Conservation (phyloP, 306 rosid species). For the Elaeagnus macrophylla region DNA sequence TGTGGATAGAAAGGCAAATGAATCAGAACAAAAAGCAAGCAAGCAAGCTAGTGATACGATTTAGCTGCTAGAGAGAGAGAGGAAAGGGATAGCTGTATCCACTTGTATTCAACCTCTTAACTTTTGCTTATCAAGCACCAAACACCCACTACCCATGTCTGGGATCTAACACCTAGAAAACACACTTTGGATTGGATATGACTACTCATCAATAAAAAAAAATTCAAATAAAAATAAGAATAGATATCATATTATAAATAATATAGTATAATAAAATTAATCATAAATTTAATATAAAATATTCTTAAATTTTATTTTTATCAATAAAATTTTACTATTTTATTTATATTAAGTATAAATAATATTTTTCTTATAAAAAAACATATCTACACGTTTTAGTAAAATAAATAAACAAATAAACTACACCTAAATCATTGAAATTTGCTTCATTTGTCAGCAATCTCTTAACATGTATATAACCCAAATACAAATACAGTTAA, state of each 20-base stretch:
- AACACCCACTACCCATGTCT: conserved; percentile 70
- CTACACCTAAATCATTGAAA: no score
- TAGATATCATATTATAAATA: no score
- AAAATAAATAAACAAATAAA: no score
- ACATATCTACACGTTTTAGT: no score
- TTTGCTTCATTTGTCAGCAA: conserved; percentile 52
- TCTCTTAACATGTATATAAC: conserved; percentile 21
- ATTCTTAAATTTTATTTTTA: no score
- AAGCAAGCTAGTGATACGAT: conserved; percentile 47
- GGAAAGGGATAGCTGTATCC: conserved; percentile 44
- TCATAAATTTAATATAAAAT: no score
- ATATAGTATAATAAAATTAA: no score
- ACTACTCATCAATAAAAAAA: not conserved
- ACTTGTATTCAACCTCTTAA: conserved; percentile 67
- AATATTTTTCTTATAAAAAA: no score
- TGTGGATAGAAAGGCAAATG: conserved; percentile 70
- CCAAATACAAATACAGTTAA: conserved; percentile 40
- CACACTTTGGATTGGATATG: not conserved
- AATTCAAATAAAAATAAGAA: no score
- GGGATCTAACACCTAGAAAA: conserved; percentile 12
- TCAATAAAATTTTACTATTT: no score
- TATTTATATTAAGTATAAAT: no score
- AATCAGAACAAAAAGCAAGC: conserved; percentile 80
- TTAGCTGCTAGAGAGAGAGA: no score
- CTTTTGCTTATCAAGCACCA: conserved; percentile 56